Base-by-base conservation (phyloP, 208 protist species). In the Trypanosoma avium region DNA sequence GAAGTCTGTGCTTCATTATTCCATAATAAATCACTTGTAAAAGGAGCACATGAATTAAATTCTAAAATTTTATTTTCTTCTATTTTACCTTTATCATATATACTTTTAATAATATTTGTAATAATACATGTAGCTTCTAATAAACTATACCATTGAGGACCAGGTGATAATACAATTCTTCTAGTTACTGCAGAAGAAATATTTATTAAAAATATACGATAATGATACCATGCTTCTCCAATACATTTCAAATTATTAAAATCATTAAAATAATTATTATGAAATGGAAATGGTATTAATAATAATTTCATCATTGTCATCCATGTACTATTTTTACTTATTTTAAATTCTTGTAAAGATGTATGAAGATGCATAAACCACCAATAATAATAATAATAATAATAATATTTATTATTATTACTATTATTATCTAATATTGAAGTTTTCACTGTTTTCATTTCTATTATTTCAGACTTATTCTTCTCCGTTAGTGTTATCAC, bases 291-390 rank as follows among this genome's bases (percentile, higher is more conserved):
- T n/a, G n/a, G n/a, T n/a, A n/a, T n/a, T n/a, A n/a, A n/a, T n/a
- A n/a, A n/a, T n/a, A n/a, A n/a, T n/a, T n/a, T n/a, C n/a, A n/a
- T n/a, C n/a, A n/a, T n/a, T n/a, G n/a, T n/a, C n/a, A n/a, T n/a
- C n/a, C n/a, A n/a, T n/a, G n/a, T n/a, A n/a, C n/a, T n/a, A n/a
- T n/a, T n/a, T n/a, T n/a, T n/a, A n/a, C n/a, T n/a, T n/a, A n/a
- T n/a, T n/a, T n/a, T 29, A 52, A 62, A 61, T 43, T 30, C 40
- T 24, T 47, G 8, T 6, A 58, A 21, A 24, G 52, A 42, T 19
- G 52, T 40, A 36, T 73, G 67, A 52, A 73, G 30, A 21, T 35
- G 45, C 67, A 62, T 57, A 53, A 73, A 67, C 67, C 67, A 73
- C 67, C 35, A 72, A 38, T 38, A 38, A 38, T 38, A 38, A 38